Conservation (phyloP, 129 eudicot species). For the Arctium minus region DNA sequence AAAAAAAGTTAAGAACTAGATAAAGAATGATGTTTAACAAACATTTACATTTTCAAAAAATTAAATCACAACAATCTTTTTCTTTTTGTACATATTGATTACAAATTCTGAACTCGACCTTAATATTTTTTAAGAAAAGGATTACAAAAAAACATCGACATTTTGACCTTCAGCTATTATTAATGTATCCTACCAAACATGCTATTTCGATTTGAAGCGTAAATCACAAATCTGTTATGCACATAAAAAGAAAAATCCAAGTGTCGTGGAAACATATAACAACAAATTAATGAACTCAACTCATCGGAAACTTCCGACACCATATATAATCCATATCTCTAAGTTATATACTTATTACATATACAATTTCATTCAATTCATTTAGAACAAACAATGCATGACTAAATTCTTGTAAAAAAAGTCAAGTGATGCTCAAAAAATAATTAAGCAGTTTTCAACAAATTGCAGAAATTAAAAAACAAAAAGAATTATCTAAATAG, state of each 20-base stretch:
- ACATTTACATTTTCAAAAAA: no score
- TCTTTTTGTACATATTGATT: no score
- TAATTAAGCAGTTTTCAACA: no score
- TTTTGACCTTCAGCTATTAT: no score
- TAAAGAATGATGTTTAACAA: background rate
- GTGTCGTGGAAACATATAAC: background rate
- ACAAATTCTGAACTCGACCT: no score
- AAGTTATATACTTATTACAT: no score
- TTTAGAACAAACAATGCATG: no score
- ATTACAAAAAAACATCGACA: background rate
- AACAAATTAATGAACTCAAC: background rate
- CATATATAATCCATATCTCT: background rate
- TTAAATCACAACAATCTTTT: background rate
- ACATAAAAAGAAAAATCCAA: background rate
- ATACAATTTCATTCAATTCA: no score
- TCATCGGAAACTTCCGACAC: background rate
- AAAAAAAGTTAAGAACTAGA: background rate
- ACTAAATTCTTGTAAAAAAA: no score
- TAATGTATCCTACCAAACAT: background rate
- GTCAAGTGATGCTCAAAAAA: no score
- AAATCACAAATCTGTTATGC: background rate
- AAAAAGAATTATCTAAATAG: no score
- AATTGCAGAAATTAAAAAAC: no score
- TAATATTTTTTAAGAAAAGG: background rate
- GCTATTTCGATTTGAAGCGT: background rate